phyloP scores from a whole-genome alignment of 2,329 filamentous ascomycete species.

The Kalaharituber pfeilii region DNA sequence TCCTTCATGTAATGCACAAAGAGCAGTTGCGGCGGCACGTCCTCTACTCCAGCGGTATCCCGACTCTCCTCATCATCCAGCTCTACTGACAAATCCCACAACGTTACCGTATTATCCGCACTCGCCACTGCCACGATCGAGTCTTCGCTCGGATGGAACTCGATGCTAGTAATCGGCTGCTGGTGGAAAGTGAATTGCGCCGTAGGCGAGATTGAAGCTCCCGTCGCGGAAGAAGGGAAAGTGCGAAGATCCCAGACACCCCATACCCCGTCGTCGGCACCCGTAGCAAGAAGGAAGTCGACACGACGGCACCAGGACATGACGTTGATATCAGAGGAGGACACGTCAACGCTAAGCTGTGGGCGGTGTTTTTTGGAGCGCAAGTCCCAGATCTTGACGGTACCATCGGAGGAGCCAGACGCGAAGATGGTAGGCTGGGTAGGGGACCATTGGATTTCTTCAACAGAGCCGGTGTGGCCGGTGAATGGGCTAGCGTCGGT shows the following conservation, averaged over 20 bases:
- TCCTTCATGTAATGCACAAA: constrained; percentile 95
- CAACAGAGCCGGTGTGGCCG: constrained; percentile 69
- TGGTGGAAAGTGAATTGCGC: constrained; percentile 90
- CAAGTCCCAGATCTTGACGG: constrained; percentile 88
- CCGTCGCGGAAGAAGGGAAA: constrained; percentile 10
- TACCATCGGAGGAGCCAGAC: constrained; percentile 84
- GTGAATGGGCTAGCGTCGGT: constrained; percentile 70
- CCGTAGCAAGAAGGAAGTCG: constrained; percentile 73
- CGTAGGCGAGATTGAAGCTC: constrained; percentile 49
- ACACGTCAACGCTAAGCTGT: constrained; percentile 74
- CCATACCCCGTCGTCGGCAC: constrained; percentile 86
- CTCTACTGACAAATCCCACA: constrained; percentile 96
- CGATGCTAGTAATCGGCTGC: constrained; percentile 85
- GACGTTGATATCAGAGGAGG: constrained; percentile 78
- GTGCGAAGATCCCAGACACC: constrained; percentile 79
- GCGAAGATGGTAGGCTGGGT: constrained; percentile 86
- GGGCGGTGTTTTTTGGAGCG: constrained; percentile 75
- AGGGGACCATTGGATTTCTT: constrained; percentile 94
- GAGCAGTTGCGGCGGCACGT: constrained; percentile 82
- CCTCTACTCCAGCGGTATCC: constrained; percentile 68
- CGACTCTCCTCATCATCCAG: constrained; percentile 91
- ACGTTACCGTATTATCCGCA: constrained; percentile 80
- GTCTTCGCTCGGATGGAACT: constrained; percentile 97
- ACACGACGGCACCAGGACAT: constrained; percentile 88
- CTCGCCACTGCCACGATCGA: constrained; percentile 84